Evolutionary conservation across 2,329 filamentous ascomycete species (phyloP), one percentile per base, ranked within the genome.

Genomic region (Sarocladium kiliense): DNA sequence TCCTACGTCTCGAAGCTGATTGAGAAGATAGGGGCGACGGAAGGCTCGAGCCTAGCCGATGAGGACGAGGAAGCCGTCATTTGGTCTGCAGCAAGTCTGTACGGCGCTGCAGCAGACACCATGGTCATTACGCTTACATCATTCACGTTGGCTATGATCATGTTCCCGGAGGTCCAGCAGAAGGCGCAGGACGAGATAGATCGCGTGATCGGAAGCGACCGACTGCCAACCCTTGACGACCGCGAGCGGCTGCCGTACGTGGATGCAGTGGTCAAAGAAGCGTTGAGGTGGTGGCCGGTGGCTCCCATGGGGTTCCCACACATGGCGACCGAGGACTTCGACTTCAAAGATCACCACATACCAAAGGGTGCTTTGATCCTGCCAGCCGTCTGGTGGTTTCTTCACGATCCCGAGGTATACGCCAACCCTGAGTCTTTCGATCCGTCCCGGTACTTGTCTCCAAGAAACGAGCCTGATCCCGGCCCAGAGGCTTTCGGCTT

Each of bases 291-390:
- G 63, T 60, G 58, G 54, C 64, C 65, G 2, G 57, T 67, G 3
- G 59, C 65, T 0, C 70, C 71, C 0, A 63, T 74, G 50, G 63
- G 67, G 0, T 64, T 80, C 2, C 64, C 70, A 0, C 72, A 77
- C 41, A 62, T 63, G 2, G 69, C 74, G 0, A 64, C 63, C 0
- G 65, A 68, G 11, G 66, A 67, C 1, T 56, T 65, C 12, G 41
- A 36, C 0, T 65, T 59, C 23, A 47, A 56, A 1, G 62, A 63
- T 0, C 65, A 61, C 25, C 54, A 44, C 0, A 66, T 71, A 6
- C 68, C 69, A 0, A 63, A 65, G 21, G 63, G 62, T 1, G 54
- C 67, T 0, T 39, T 59, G 6, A 30, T 69, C 3, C 53, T 70
- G 3, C 59, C 57, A 2, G 59, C 61, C 1, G 56, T 64, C 5